These are phyloP conservation scores for Suillus subalutaceus DNA, from an alignment of 768 basidiomycete genomes.

Conservation along the genomic window DNA sequence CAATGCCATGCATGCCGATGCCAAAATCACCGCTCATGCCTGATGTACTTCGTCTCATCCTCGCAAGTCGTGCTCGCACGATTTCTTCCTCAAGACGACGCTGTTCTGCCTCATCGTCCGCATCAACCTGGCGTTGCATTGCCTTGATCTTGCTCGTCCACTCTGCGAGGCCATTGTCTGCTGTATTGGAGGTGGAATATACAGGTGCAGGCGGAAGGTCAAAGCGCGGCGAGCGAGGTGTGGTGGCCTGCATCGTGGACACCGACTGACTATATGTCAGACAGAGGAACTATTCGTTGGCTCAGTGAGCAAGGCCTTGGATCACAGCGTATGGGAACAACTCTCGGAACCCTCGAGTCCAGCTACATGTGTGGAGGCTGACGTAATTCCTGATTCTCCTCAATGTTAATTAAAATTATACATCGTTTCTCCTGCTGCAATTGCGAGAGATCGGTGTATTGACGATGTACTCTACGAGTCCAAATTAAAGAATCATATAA, in stretches of 20 bases:
- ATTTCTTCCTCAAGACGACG: conserved; percentile 65
- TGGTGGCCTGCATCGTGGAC: conserved; percentile 28
- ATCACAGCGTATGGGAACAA: conserved; percentile 5
- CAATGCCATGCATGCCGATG: conserved; percentile 38
- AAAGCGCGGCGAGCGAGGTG: conserved; percentile 34
- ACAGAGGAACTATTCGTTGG: not conserved
- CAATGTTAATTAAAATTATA: not conserved
- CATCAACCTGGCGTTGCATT: conserved; percentile 79
- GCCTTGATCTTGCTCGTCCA: conserved; percentile 83
- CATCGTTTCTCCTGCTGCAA: not conserved
- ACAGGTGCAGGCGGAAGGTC: conserved; percentile 41
- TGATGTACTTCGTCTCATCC: conserved; percentile 40
- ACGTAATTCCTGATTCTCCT: not conserved
- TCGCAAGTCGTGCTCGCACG: conserved; percentile 46
- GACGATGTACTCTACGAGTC: not conserved
- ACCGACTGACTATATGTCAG: conserved; percentile 16
- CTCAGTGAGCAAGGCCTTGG: not conserved
- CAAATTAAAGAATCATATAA: not conserved
- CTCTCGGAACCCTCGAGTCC: not conserved
- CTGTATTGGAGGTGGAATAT: conserved; percentile 22
- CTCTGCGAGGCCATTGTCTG: conserved; percentile 73
- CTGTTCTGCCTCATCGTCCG: conserved; percentile 79
- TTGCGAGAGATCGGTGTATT: not conserved
- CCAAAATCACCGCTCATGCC: conserved; percentile 41
- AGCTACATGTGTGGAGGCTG: not conserved